These are phyloP conservation scores for Sugiyamaella qingdaonensis DNA, from an alignment of 805 yeast genomes.

Conservation along the genomic window DNA sequence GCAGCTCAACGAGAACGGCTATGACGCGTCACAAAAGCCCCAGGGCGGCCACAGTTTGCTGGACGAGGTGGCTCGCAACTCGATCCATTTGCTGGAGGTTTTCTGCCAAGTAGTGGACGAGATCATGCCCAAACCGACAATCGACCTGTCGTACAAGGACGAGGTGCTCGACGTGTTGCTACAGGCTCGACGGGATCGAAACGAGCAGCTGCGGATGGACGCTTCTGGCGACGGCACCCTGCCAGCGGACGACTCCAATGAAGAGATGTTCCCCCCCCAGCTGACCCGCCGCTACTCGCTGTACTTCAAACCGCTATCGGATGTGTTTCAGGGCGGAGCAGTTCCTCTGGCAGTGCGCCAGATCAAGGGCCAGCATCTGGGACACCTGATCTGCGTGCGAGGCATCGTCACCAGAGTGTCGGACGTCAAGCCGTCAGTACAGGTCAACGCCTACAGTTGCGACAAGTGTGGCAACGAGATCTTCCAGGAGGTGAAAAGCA, in stretches of 20 bases:
- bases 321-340: slow-evolving; percentile 27
- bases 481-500: slow-evolving; percentile 87
- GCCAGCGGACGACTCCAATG: slow-evolving; percentile 25
- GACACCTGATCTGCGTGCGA: slow-evolving; percentile 81
- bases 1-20: slow-evolving; percentile 36
- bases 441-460: slow-evolving; percentile 93
- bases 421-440: slow-evolving; percentile 90
- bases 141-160: slow-evolving; percentile 71
- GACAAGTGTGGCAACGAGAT: slow-evolving; percentile 96
- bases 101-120: slow-evolving; percentile 73
- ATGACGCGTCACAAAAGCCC: slow-evolving; percentile 29
- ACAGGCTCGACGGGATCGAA: slow-evolving; percentile 83
- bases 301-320: slow-evolving; percentile 77
- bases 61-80: slow-evolving; percentile 62
- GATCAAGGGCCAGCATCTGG: slow-evolving; percentile 76
- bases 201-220: slow-evolving; percentile 61
- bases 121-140: slow-evolving; percentile 82
- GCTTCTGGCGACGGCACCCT: slow-evolving; percentile 30
- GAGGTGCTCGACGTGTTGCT: slow-evolving; percentile 90
- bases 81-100: slow-evolving; percentile 74
- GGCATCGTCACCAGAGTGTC: slow-evolving; percentile 95
- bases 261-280: slow-evolving; percentile 73
- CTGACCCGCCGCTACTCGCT: slow-evolving; percentile 81
- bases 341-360: slow-evolving; percentile 85
- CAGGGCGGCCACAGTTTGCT: slow-evolving; percentile 41